These are phyloP conservation scores for Saccharomyces hybrid DNA, from an alignment of 1,139 yeast species.

Conservation along the genomic window DNA sequence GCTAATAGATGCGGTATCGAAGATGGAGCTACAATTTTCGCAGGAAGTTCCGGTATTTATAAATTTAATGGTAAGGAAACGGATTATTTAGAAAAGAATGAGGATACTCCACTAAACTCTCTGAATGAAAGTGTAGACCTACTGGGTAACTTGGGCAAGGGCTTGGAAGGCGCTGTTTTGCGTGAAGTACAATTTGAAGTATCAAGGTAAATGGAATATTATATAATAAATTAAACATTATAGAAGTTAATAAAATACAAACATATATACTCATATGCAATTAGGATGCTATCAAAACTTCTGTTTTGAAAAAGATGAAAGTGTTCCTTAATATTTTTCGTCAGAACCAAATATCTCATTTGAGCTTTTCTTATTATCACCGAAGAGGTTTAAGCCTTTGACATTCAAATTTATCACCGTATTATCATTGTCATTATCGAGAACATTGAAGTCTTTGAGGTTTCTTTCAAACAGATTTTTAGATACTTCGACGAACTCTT, in stretches of 20 bases:
- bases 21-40: constrained; percentile 43
- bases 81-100: constrained; percentile 26
- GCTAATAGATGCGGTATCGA: constrained; percentile 71
- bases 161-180: constrained; percentile 52
- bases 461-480: neutral
- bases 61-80: constrained; percentile 40
- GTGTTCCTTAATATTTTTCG: neutral
- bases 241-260: neutral
- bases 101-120: constrained; percentile 22
- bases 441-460: neutral
- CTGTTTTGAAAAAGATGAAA: neutral
- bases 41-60: constrained; percentile 66
- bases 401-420: neutral
- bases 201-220: neutral
- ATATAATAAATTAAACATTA: neutral
- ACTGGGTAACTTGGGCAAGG: constrained; percentile 51
- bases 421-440: neutral
- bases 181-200: constrained; percentile 38
- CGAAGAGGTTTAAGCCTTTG: neutral
- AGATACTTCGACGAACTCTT: neutral
- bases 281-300: neutral
- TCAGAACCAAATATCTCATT: neutral
- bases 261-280: neutral
- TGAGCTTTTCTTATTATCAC: neutral
- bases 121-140: constrained; percentile 47